Base-by-base conservation (phyloP, 768 basidiomycete genomes). In the Mrakia frigida region DNA sequence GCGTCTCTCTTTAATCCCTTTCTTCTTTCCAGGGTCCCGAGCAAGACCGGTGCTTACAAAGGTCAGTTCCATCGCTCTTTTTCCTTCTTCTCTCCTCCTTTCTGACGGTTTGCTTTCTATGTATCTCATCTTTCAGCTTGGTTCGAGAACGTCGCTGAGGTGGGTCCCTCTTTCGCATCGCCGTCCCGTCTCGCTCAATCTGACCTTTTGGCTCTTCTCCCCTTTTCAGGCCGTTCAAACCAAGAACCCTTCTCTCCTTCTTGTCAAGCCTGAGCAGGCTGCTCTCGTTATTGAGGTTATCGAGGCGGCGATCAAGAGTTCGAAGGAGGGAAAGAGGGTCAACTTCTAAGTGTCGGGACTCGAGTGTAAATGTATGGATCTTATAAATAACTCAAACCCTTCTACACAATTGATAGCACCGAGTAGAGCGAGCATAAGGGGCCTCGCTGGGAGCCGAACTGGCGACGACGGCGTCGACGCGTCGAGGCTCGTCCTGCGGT, bases 191-290 rank as follows among this genome's bases (percentile, higher is more conserved):
- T 52, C 23, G 6, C 50, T 18, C 6, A 23, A 7, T 18, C 50
- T 52, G 50, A 52, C 50, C 50, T 52, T 18, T 18, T 16, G 3
- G 9, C 50, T 52, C 16, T 18, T 46, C 18, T 46, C 43, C 9
- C 43, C 9, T 18, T 46, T 7, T 18, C 50, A 52, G 50, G 87
- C 87, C 9, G 90, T 68, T 25, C 65, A 68, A 39, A 68, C 35
- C 35, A 68, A 68, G 65, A 39, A 68, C 65, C 65, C 65, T 25
- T 68, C 65, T 0, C 65, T 43, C 23, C 65, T 68, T 50, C 86
- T 85, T 10, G 88, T 94, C 61, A 91, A 88, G 82, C 92, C 91
- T 87, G 87, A 88, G 79, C 89, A 93, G 81, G 89, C 91, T 0
- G 87, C 87, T 13, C 83, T 86, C 10, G 90, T 91, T 13, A 88